Evolutionary conservation across 2,329 filamentous ascomycete genomes (phyloP), one percentile per base, ranked within the genome.

Genomic region (Alternaria dauci): DNA sequence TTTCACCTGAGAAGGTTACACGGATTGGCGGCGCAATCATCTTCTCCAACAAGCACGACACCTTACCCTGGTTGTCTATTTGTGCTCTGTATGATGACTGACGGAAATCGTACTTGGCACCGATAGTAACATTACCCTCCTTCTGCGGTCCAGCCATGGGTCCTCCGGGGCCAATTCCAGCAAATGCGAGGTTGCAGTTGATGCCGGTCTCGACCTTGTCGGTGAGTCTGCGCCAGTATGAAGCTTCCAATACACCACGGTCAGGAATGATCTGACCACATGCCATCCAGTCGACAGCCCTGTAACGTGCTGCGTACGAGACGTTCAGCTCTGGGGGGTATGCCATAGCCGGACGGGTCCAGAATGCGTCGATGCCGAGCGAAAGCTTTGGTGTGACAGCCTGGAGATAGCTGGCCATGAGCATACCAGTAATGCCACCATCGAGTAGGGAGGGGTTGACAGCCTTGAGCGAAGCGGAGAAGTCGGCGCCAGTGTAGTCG

Each of bases 31-130:
- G 93, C 30, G 93, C 93, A 75, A 99, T 92, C 76, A 93, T 90
- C 89, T 97, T 98, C 86, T 99, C 95, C 70, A 98, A 83, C 75
- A 97, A 83, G 78, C 93, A 95, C 81, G 91, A 92, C 63, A 99
- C 86, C 84, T 96, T 97, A 79, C 95, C 95, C 78, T 92, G 89
- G 75, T 93, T 96, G 82, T 99, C 95, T 72, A 98, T 87, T 83
- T 99, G 95, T 44, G 94, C 95, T 68, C 94, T 89, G 89, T 97
- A 97, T 42, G 92, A 95, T 52, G 93, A 95, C 56, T 92, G 95
- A 76, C 92, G 88, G 88, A 99, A 99, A 80, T 97, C 94, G 82
- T 99, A 99, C 83, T 99, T 99, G 78, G 93, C 92, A 74, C 94
- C 95, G 73, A 98, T 87, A 55, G 94, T 93, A 55, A 96, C 94